Base-by-base conservation (phyloP, 495 filamentous ascomycete species). In the Talaromyces ruber region DNA sequence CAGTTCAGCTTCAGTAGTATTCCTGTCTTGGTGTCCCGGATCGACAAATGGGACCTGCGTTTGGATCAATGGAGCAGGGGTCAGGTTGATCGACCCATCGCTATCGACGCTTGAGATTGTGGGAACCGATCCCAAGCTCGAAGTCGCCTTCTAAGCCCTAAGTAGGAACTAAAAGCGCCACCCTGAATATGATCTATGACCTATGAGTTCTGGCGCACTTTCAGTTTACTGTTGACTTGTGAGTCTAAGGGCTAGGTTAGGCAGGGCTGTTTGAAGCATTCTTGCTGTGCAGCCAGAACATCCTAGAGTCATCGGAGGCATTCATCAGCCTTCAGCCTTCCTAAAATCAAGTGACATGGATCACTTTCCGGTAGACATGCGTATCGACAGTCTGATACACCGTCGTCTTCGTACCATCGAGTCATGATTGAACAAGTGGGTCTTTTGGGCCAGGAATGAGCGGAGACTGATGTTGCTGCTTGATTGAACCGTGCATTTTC, bases 21-120 rank as follows among this genome's bases (percentile, higher is more conserved):
- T 16, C 29, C 26, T 32, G 28, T 57, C 29, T 22, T 57, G 14
- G 26, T 51, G 11, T 28, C 12, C 59, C 59, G 59, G 45, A 60
- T 60, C 59, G 59, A 60, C 43, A 22, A 5, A 9, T 51, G 59
- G 59, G 59, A 60, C 59, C 59, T 60, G 59, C 59, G 59, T 60
- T 50, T 18, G 26, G 59, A 60, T 39, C 37, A 60, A 18, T 32
- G 26, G 59, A 60, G 59, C 59, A 60, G 59, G 59, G 59, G 59
- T 37, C 39, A 30, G n/a, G 25, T 21, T 60, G 45, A 60, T 50
- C 59, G 25, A 45, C 43, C 59, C 45, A 37, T 60, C 43, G 45
- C 43, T 60, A 60, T 60, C 59, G 59, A 60, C 39, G 39, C 37
- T 60, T n/a, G 39, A 60, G 53, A 60, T 25, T 50, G 59, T 60